Evolutionary conservation across 2,329 filamentous ascomycete genomes (phyloP).

Genomic region (Diaporthe sp.): DNA sequence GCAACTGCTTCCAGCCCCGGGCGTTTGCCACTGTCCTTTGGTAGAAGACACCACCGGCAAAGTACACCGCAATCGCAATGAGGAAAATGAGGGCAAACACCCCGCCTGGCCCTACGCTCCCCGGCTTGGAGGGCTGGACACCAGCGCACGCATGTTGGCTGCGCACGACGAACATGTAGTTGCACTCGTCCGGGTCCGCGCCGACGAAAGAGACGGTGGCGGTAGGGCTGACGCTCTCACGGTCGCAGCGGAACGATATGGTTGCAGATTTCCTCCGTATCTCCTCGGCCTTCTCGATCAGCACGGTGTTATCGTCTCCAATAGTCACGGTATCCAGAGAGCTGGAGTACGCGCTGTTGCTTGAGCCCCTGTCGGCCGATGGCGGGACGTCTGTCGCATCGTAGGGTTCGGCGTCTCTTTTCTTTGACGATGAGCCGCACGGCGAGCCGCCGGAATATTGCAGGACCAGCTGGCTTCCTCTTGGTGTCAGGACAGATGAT

Average conservation of each 20-base stretch:
- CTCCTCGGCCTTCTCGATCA: constrained; percentile 35
- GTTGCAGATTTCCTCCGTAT: constrained; percentile 83
- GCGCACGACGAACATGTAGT: constrained; percentile 95
- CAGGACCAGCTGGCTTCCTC: constrained; percentile 81
- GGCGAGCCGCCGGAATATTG: constrained; percentile 85
- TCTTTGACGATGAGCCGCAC: constrained; percentile 68
- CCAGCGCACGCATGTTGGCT: constrained; percentile 83
- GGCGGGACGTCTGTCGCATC: constrained; percentile 48
- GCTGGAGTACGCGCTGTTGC: constrained; percentile 36
- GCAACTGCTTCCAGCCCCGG: constrained; percentile 93
- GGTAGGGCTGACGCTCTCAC: constrained; percentile 77
- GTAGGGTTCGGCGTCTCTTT: constrained; percentile 49
- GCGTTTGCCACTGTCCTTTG: constrained; percentile 95
- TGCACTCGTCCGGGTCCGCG: constrained; percentile 86
- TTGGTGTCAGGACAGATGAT: constrained; percentile 66
- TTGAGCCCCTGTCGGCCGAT: neutral
- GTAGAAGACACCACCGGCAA: constrained; percentile 94
- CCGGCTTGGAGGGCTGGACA: constrained; percentile 77
- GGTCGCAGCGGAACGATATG: constrained; percentile 94
- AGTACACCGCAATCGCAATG: constrained; percentile 85
- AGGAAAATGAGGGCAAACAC: constrained; percentile 89
- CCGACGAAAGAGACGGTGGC: constrained; percentile 88
- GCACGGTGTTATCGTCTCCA: constrained; percentile 50
- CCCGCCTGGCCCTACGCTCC: constrained; percentile 78
- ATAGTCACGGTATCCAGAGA: constrained; percentile 43